Percentiles rank a stretch among this genome's conserved stretches.
Evolutionary conservation across 257 asterid species (phyloP).

Genomic region (Solanum tarijense): DNA sequence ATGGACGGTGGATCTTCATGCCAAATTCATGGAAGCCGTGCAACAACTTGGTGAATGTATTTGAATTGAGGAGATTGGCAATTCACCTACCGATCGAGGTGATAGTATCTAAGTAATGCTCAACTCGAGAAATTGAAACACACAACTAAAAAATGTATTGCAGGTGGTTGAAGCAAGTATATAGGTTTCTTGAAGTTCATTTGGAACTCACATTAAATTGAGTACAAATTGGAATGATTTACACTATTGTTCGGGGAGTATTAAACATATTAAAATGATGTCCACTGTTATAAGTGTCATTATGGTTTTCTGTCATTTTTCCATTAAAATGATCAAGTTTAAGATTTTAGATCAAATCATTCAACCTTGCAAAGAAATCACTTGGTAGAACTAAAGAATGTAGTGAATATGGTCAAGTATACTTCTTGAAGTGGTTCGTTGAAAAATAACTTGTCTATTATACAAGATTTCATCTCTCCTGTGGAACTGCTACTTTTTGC

Average conservation of each 20-base stretch:
- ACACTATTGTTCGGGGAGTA: not conserved
- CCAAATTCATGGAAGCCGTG: not conserved
- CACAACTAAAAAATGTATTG: too few species aligned
- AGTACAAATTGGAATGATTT: not conserved
- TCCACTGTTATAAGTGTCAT: not conserved
- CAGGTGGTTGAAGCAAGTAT: too few species aligned
- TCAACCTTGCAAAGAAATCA: not conserved
- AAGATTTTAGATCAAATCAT: too few species aligned
- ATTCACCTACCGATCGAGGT: not conserved
- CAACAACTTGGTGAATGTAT: not conserved
- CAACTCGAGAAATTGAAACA: too few species aligned
- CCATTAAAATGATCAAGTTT: not conserved
- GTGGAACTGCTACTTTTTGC: not conserved
- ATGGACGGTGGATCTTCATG: not conserved
- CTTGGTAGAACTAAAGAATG: not conserved
- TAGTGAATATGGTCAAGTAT: not conserved
- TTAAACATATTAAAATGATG: not conserved
- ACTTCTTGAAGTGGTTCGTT: too few species aligned
- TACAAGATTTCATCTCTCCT: not conserved
- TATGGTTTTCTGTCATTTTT: not conserved
- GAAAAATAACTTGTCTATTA: not conserved
- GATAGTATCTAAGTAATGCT: not conserved
- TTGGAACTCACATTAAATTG: too few species aligned
- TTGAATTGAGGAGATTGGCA: not conserved
- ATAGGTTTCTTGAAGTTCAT: too few species aligned